Evolutionary conservation across 176 grass and related monocot genomes (phyloP), one percentile per base, ranked within the genome.

Genomic region (Phragmites australis): DNA sequence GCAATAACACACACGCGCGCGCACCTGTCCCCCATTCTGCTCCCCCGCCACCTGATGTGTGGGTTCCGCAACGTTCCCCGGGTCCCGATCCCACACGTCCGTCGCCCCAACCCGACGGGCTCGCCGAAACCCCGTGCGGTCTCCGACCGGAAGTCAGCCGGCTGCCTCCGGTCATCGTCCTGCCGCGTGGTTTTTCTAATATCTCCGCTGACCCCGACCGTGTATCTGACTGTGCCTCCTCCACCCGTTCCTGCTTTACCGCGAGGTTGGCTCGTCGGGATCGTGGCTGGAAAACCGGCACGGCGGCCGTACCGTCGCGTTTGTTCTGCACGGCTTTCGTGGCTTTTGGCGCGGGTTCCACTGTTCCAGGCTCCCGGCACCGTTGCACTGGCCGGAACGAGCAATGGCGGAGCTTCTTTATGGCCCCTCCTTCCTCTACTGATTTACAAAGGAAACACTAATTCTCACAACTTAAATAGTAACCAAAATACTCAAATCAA

Each of bases 221-320:
- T 39, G 30, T 19, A 19, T 1, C 13, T 15, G 19, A 22, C 43
- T 51, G 5, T 43, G 48, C 49, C n/a, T 23, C 42, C 54, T 18
- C 42, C 6, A 34, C 25, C 64, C 44, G 51, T 50, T 59, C 78
- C 42, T 0, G 16, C n/a, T n/a, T n/a, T n/a, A n/a, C n/a, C 10
- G 70, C 30, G 31, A 41, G 45, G 55, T 43, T 54, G 10, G 49
- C 49, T 56, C 53, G 74, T 57, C 66, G 69, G 42, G 51, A 25
- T 65, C 58, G 68, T 66, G 68, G 68, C 11, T 45, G 58, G 69
- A 81, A 46, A 48, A n/a, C n/a, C 19, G 49, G 4, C 69, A 23
- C 37, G 48, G 6, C 48, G 19, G 55, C 31, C 66, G 54, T 12
- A 44, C 41, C 19, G 56, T 45, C 6, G 16, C 14, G 25, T 23